Evolutionary conservation across 2,329 filamentous ascomycete genomes (phyloP), one percentile per base, ranked within the genome.

Genomic region (Nectriaceae sp.): DNA sequence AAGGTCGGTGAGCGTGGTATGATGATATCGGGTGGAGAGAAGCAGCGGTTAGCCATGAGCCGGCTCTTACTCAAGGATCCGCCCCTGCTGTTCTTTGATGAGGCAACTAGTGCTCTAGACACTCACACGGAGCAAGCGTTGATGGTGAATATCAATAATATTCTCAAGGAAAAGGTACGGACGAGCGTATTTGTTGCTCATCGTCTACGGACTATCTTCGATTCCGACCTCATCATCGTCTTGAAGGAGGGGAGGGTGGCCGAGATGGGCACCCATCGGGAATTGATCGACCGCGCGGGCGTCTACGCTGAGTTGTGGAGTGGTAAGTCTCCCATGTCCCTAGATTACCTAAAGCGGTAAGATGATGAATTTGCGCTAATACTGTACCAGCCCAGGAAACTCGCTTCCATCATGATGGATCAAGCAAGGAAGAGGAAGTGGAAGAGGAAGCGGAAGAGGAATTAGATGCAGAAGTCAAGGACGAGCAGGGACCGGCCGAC

Each of bases 151-250:
- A 97, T 97, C 68, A 96, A 96, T 69, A 87, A 87, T 57, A 94
- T 97, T 44, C 75, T 97, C 45, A 88, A 87, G 59, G 92, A 96
- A 63, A 96, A 96, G 74, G 77, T 77, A 3, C 82, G 92, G 47
- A 97, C 94, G 1, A 97, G 91, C 58, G 89, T 99, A 1, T 97
- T 97, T 65, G 88, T 99, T 4, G 94, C 94, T 5, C 94, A 97
- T 69, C 82, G 94, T 16, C 73, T 99, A 50, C 83, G 93, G 44
- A 97, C 94, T 0, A 97, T 99, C 56, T 96, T 89, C 63, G 94
- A 97, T 63, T 89, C 89, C 33, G 89, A 97, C 70, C 75, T 92
- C 60, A 97, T 97, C 60, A 92, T 97, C 61, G 94, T 97, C 31
- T 74, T 97, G 47, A 87, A 86, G 65, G 85, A 89, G 51, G 94